Base-by-base conservation (phyloP, 2,329 filamentous ascomycete species). In the Cladosporium sp. region DNA sequence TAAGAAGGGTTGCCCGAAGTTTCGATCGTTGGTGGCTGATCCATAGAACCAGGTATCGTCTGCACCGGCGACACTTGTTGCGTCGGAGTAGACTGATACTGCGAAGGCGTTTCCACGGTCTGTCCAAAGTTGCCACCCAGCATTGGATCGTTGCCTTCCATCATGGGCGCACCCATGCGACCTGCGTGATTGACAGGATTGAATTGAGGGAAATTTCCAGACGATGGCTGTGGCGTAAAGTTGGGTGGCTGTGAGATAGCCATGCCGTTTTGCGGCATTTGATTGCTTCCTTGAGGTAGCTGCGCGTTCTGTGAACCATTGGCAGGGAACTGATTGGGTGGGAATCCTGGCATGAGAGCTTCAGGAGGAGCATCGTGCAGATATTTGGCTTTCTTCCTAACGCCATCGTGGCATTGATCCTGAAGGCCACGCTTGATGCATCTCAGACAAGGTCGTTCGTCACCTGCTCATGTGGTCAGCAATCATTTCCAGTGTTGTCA, bases 311-410 rank as follows among this genome's bases (percentile, higher is more conserved):
- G 61, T 18, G 61, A 64, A 24, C 61, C 61, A 47, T 64, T 64
- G 15, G 61, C 26, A 32, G 72, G 63, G 21, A 71, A 86, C 74
- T 90, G 92, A 68, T 85, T 59, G 34, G 89, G 87, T 5, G 90
- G 89, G 58, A 95, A 85, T 51, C 95, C 92, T n/a, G 93, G 92
- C 76, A 94, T 87, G 68, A 97, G 84, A 55, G 93, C 93, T 77
- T 96, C 93, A 62, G 92, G 88, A 41, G 94, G 93, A 30, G 94
- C 93, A 84, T 98, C 95, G 76, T 98, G 93, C 65, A 99, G 90
- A 78, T 99, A 99, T 79, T 99, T 99, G 62, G 95, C 95, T 85
- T 98, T 99, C 80, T 99, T 99, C 69, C 95, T 90, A 61, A 98
- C 93, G 64, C 95, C 95, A 76, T 99, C 95, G 78, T 97, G 93